These are phyloP conservation scores for Raphanus raphanistrum DNA, from an alignment of 345 rosid species.

Conservation along the genomic window DNA sequence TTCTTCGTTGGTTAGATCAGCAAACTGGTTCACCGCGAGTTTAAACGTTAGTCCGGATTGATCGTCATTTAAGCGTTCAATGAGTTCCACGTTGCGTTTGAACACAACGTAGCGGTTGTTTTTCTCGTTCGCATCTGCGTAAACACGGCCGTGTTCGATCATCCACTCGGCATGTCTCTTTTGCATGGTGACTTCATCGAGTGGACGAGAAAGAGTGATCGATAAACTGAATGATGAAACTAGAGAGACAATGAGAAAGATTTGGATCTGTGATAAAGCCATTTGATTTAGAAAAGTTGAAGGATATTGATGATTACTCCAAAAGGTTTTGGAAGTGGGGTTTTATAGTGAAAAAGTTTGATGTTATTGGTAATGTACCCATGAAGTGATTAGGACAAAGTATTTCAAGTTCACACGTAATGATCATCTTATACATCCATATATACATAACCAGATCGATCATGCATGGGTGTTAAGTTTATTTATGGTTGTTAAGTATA, in stretches of 20 bases:
- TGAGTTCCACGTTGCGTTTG: constrained; percentile 45
- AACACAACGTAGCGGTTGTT: constrained; percentile 42
- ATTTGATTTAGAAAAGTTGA: constrained; percentile 11
- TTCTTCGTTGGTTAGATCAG: constrained; percentile 57
- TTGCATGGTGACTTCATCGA: constrained; percentile 37
- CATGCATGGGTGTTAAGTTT: not conserved
- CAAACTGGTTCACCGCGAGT: constrained; percentile 46
- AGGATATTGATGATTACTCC: constrained; percentile 16
- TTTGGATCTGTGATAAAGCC: constrained; percentile 11
- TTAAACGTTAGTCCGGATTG: constrained; percentile 33
- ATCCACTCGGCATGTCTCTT: constrained; percentile 46
- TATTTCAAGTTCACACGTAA: constrained; percentile 28
- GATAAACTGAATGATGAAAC: constrained; percentile 25
- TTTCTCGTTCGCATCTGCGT: constrained; percentile 35
- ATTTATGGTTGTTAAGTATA: no score
- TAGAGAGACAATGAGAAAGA: constrained; percentile 22
- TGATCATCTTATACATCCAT: not conserved
- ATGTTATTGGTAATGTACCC: constrained; percentile 2
- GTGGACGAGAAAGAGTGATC: constrained; percentile 29
- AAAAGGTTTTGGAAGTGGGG: constrained; percentile 8
- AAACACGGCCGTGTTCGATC: constrained; percentile 40
- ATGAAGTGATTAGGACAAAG: constrained; percentile 21
- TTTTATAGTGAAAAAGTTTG: constrained; percentile 31
- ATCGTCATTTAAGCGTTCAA: constrained; percentile 38
- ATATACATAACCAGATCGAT: not conserved